Conservation (phyloP, 2,329 filamentous ascomycete genomes). For the Phyllosticta citribraziliensis region DNA sequence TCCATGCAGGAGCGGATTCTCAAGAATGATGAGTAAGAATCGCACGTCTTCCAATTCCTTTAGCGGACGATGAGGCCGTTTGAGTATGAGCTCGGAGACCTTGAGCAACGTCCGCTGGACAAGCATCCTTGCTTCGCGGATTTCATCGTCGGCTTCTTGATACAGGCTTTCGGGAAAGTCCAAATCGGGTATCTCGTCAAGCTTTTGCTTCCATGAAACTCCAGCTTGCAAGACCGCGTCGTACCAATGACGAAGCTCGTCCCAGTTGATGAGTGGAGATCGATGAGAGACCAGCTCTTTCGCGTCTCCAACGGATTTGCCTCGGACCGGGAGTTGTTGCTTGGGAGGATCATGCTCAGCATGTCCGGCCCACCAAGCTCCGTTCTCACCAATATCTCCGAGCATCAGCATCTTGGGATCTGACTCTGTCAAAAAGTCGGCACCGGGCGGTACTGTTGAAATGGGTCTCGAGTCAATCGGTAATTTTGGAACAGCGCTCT, state of each 20-base stretch:
- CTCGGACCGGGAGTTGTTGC: not conserved
- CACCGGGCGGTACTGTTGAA: not conserved
- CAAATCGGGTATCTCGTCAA: slow-evolving; percentile 37
- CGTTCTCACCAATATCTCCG: slow-evolving; percentile 71
- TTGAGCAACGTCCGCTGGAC: slow-evolving; percentile 63
- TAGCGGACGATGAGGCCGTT: slow-evolving; percentile 63
- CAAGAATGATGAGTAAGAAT: slow-evolving; percentile 67
- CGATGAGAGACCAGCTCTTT: slow-evolving; percentile 41
- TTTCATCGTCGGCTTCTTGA: slow-evolving; percentile 40
- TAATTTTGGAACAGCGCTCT: slow-evolving; percentile 25
- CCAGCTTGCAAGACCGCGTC: slow-evolving; percentile 57
- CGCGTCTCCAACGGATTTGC: not conserved
- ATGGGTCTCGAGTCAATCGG: not conserved
- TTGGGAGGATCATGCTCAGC: slow-evolving; percentile 3
- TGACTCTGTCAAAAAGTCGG: slow-evolving; percentile 11
- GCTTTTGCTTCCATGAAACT: slow-evolving; percentile 52
- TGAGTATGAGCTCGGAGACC: slow-evolving; percentile 67
- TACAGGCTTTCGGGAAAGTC: slow-evolving; percentile 31
- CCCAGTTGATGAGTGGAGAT: slow-evolving; percentile 68
- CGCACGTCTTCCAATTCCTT: slow-evolving; percentile 60
- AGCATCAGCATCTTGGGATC: slow-evolving; percentile 67
- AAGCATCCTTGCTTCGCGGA: slow-evolving; percentile 57
- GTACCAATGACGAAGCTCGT: slow-evolving; percentile 64
- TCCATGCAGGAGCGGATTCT: slow-evolving; percentile 65
- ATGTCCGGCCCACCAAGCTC: slow-evolving; percentile 68